These are phyloP conservation scores for Hansenula lynferdii DNA, from an alignment of 1,139 yeast species.

Conservation along the genomic window DNA sequence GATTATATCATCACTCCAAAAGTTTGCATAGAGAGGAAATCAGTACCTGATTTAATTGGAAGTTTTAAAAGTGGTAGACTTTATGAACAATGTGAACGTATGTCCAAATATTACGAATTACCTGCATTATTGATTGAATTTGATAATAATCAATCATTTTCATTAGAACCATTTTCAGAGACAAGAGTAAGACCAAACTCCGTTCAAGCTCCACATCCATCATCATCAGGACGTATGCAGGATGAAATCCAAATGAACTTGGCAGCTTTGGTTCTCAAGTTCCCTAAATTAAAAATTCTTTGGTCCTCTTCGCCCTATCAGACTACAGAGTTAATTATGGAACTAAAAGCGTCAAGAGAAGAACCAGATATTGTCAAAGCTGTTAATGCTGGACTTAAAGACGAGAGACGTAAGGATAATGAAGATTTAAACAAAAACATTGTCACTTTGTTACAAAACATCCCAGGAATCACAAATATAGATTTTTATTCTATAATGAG, in stretches of 20 bases:
- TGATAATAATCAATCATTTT: constrained; percentile 81
- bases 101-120: constrained; percentile 78
- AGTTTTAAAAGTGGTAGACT: constrained; percentile 85
- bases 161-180: constrained; percentile 76
- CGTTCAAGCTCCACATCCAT: constrained; percentile 31
- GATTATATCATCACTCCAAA: constrained; percentile 86
- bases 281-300: constrained; percentile 71
- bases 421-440: constrained; percentile 51
- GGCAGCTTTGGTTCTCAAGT: constrained; percentile 64
- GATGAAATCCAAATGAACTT: constrained; percentile 75
- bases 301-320: constrained; percentile 96
- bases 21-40: constrained; percentile 88
- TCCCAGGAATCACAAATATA: constrained; percentile 77
- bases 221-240: constrained; percentile 43
- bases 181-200: constrained; percentile 30
- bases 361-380: constrained; percentile 81
- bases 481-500: constrained; percentile 58
- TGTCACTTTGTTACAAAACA: constrained; percentile 62
- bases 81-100: constrained; percentile 80
- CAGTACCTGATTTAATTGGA: constrained; percentile 80
- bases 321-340: constrained; percentile 82
- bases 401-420: constrained; percentile 11
- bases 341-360: constrained; percentile 64
- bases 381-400: constrained; percentile 51
- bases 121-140: constrained; percentile 86